Base-by-base conservation (phyloP, 805 yeast species). In the Candida koratica region DNA sequence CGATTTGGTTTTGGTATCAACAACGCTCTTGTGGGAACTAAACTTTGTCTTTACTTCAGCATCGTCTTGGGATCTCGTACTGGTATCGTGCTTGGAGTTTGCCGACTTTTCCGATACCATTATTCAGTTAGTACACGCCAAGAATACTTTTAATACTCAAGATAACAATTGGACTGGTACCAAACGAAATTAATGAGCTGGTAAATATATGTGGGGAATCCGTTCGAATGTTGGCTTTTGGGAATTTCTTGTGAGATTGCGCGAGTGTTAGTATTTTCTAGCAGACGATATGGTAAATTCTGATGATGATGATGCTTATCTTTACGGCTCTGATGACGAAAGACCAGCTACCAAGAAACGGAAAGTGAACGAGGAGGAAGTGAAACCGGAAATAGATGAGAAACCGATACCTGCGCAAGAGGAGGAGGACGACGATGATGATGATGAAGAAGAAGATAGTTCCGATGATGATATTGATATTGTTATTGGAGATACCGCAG, bases 401-500 rank as follows among this genome's bases (percentile, higher is more conserved):
- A 38, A 39, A 45, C 39, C 33, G 38, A 43, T 31, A 25, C 44
- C 23, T 10, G 10, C 23, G 9, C 9, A 25, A 38, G 66, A 52
- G 5, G 68, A 61, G 3, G 72, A 64, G 11, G 73, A 64, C 4
- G 67, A 59, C 5, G 59, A 56, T 4, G 68, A 61, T 14, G 70
- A 55, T 3, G 73, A 64, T 3, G 75, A 61, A 6, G 74, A 65
- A 9, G 72, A 60, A 5, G 79, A 71, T 13, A 34, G 40, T 14
- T 73, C 70, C 6, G 81, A 73, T 13, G 81, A 79, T 37, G 93
- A 84, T 50, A 75, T 89, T 23, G 96, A 89, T 58, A 84, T 90
- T 52, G 83, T 89, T 32, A 83, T 89, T 16, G 74, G 71, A 6
- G 69, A 64, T 10, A 47, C 58, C 22, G 53, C 49, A 6, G 53